Percentiles rank a stretch among this genome's conserved stretches.
These are phyloP conservation scores for Ophiostoma angusticollis DNA, from an alignment of 2,329 filamentous ascomycete genomes.

Conservation along the genomic window DNA sequence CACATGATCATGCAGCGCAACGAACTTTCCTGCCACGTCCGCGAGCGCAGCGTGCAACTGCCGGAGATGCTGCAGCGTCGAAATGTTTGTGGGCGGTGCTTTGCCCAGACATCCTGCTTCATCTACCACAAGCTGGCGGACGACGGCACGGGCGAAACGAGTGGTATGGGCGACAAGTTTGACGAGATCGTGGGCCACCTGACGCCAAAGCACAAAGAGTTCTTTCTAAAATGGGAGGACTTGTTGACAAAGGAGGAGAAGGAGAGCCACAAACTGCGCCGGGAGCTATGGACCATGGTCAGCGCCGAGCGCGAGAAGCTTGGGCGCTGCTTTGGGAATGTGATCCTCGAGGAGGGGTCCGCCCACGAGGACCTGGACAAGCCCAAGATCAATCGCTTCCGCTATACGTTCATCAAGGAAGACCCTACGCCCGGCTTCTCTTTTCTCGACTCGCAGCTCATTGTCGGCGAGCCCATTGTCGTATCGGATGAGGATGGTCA, in stretches of 20 bases:
- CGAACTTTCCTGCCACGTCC: constrained; percentile 70
- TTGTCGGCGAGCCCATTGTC: constrained; percentile 82
- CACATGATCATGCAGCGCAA: constrained; percentile 98
- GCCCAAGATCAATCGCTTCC: constrained; percentile 81
- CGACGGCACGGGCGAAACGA: constrained; percentile 65
- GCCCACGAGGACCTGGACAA: constrained; percentile 54
- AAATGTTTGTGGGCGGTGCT: constrained; percentile 74
- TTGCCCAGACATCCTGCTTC: constrained; percentile 82
- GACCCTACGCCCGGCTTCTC: constrained; percentile 50
- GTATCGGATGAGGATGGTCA: constrained; percentile 91
- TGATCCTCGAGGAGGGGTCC: constrained; percentile 70
- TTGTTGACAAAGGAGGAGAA: constrained; percentile 90
- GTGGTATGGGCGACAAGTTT: constrained; percentile 71
- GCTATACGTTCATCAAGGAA: constrained; percentile 72
- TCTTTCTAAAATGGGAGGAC: constrained; percentile 91
- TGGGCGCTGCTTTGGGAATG: constrained; percentile 78
- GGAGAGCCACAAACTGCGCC: constrained; percentile 71
- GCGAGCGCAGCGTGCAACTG: constrained; percentile 64
- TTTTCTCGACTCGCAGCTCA: constrained; percentile 82
- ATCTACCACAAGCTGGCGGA: constrained; percentile 88
- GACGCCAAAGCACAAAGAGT: constrained; percentile 60
- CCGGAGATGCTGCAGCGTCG: constrained; percentile 78
- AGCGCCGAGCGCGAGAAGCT: constrained; percentile 78
- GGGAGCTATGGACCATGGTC: constrained; percentile 93
- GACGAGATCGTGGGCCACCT: constrained; percentile 67